Evolutionary conservation across 2,329 filamentous ascomycete species (phyloP), one percentile per base, ranked within the genome.

Genomic region (Pseudodiploospora longispora): DNA sequence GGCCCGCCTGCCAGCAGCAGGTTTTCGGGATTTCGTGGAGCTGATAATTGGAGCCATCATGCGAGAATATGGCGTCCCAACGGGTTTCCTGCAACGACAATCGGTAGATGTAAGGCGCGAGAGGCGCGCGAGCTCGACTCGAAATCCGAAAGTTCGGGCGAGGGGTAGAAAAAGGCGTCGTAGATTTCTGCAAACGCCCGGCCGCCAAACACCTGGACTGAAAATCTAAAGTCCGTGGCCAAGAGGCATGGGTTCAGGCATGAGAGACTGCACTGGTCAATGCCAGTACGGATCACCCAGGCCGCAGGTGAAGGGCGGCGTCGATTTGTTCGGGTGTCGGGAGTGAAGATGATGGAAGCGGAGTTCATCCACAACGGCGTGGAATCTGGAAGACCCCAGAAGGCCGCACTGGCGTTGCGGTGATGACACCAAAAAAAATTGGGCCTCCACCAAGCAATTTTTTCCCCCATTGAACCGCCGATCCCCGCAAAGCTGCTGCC

Each of bases 11-110:
- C 31, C 27, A 9, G 50, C 43, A 43, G 50, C 55, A 46, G 52
- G 50, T 51, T 58, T 58, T 51, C 62, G 62, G 52, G 55, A 45
- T 54, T 59, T 62, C 48, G 51, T 53, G 37, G 58, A 55, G 51
- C 58, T 59, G 53, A 58, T 63, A 41, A 52, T 43, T 36, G 63
- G 62, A 43, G 61, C 59, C 63, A 66, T 66, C 47, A 29, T 49
- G 50, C 35, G 36, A 33, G 38, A 36, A 38, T 32, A 28, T 10
- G 28, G 28, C 27, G 37, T 39, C 19, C 19, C 19, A 19, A 19
- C 19, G 19, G 19, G 19, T 19, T 19, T 19, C 19, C 19, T 19
- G 19, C 19, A 19, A 19, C 19, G 19, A 19, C 19, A 19, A 19
- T 19, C 37, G 37, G 29, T 29, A 39, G 37, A 39, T 29, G 37